Evolutionary conservation across 2,329 filamentous ascomycete genomes (phyloP).

Genomic region (Pseudogymnoascus sp.): DNA sequence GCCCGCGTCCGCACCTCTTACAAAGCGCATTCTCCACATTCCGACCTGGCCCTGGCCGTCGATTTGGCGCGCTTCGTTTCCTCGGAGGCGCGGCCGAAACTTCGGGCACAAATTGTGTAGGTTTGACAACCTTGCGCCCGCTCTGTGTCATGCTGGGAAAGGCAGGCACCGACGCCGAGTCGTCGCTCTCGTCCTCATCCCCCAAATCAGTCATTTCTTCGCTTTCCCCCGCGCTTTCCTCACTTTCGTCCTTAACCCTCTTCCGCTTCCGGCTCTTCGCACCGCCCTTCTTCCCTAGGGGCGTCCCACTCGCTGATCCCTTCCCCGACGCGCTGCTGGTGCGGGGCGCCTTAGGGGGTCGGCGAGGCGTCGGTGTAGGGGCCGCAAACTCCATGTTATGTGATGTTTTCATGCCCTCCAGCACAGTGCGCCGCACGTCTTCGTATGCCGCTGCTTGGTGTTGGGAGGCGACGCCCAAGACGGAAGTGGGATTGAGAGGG

Average conservation of each 20-base stretch:
- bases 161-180: conserved; percentile 39
- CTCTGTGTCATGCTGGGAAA: conserved; percentile 64
- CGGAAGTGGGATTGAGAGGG: conserved; percentile 11
- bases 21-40: conserved; percentile 50
- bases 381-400: conserved; percentile 27
- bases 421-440: conserved; percentile 28
- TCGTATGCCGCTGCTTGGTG: conserved; percentile 25
- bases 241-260: conserved; percentile 20
- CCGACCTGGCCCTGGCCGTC: conserved; percentile 34
- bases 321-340: conserved; percentile 12
- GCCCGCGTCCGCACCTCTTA: conserved; percentile 61
- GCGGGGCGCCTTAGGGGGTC: conserved; percentile 12
- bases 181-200: conserved; percentile 29
- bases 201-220: conserved; percentile 26
- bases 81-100: conserved; percentile 35
- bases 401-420: conserved; percentile 29
- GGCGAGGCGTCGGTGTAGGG: conserved; percentile 7
- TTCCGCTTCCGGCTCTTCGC: conserved; percentile 22
- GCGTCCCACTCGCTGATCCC: conserved; percentile 13
- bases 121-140: conserved; percentile 61
- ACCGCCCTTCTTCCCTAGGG: conserved; percentile 10
- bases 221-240: conserved; percentile 23
- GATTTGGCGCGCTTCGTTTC: conserved; percentile 41
- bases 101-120: conserved; percentile 52
- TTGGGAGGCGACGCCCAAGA: neutral